Evolutionary conservation across 2,329 filamentous ascomycete genomes (phyloP).

Genomic region (Colletotrichum sp.): DNA sequence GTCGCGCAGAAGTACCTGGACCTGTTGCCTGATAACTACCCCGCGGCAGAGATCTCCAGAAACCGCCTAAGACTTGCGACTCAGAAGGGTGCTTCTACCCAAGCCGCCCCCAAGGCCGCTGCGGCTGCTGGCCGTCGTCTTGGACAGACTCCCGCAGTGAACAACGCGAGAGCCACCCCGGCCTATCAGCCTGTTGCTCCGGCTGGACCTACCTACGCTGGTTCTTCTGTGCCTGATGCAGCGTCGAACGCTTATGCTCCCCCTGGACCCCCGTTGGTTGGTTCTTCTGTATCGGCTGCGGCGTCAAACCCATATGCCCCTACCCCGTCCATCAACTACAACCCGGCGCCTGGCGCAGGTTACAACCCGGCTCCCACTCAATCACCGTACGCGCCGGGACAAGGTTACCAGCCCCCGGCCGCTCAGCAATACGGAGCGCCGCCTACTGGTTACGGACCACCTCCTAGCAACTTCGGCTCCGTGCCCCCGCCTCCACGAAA

Average conservation of each 20-base stretch:
- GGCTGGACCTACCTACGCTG: neutral
- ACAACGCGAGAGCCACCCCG: neutral
- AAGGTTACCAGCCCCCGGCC: slow-evolving; percentile 61
- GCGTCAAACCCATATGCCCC: slow-evolving; percentile 36
- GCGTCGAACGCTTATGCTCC: slow-evolving; percentile 19
- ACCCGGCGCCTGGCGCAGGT: slow-evolving; percentile 26
- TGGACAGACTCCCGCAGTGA: slow-evolving; percentile 25
- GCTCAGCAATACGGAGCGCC: slow-evolving; percentile 38
- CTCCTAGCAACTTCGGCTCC: slow-evolving; percentile 43
- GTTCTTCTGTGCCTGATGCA: neutral
- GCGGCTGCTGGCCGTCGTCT: slow-evolving; percentile 20
- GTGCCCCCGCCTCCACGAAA: slow-evolving; percentile 40
- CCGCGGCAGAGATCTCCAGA: slow-evolving; percentile 84
- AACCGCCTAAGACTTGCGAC: slow-evolving; percentile 86
- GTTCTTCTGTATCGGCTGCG: slow-evolving; percentile 34
- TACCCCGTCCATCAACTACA: slow-evolving; percentile 29
- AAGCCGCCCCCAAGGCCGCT: slow-evolving; percentile 39
- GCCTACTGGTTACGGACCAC: slow-evolving; percentile 34
- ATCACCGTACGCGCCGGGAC: slow-evolving; percentile 40
- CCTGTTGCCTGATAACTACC: slow-evolving; percentile 82
- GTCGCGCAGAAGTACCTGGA: slow-evolving; percentile 92
- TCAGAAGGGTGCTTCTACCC: slow-evolving; percentile 49
- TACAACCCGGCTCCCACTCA: slow-evolving; percentile 31
- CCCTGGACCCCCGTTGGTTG: slow-evolving; percentile 35
- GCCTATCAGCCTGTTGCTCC: slow-evolving; percentile 3